Percentiles rank a stretch among this genome's conserved stretches.
These are phyloP conservation scores for Betula pendula DNA, from an alignment of 306 rosid genomes.

Conservation along the genomic window DNA sequence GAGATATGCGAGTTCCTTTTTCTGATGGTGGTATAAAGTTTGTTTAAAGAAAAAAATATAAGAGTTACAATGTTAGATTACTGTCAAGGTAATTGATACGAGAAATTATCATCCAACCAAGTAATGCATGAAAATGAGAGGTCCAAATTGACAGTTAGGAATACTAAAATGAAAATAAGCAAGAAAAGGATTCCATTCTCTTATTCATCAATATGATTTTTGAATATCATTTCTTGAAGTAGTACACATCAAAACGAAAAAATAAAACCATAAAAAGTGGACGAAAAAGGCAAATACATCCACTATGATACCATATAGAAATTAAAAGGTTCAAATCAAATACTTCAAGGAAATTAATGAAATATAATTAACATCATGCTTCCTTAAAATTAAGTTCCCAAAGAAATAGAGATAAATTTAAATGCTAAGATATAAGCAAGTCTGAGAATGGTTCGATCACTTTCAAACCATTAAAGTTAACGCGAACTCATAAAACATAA, in stretches of 20 bases:
- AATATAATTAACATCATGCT: neutral
- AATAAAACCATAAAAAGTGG: neutral
- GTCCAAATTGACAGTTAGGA: neutral
- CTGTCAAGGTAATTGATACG: neutral
- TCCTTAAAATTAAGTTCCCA: too few relatives aligned
- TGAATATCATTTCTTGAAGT: too few relatives aligned
- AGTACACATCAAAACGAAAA: too few relatives aligned
- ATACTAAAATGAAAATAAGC: neutral
- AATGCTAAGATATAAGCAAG: neutral
- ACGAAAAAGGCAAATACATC: neutral
- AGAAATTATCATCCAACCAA: neutral
- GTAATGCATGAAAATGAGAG: neutral
- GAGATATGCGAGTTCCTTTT: constrained; percentile 22
- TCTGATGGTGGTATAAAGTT: constrained; percentile 24
- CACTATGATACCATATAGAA: neutral
- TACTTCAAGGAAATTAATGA: too few relatives aligned
- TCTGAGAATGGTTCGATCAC: neutral
- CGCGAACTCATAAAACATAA: neutral
- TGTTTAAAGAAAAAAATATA: constrained; percentile 9
- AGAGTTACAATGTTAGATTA: neutral
- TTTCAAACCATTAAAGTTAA: neutral
- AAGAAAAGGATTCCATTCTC: too few relatives aligned
- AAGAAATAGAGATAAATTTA: too few relatives aligned
- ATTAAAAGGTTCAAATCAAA: too few relatives aligned
- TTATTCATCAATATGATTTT: too few relatives aligned